Evolutionary conservation across 768 basidiomycete genomes (phyloP).

Genomic region (Boletus speciosus): DNA sequence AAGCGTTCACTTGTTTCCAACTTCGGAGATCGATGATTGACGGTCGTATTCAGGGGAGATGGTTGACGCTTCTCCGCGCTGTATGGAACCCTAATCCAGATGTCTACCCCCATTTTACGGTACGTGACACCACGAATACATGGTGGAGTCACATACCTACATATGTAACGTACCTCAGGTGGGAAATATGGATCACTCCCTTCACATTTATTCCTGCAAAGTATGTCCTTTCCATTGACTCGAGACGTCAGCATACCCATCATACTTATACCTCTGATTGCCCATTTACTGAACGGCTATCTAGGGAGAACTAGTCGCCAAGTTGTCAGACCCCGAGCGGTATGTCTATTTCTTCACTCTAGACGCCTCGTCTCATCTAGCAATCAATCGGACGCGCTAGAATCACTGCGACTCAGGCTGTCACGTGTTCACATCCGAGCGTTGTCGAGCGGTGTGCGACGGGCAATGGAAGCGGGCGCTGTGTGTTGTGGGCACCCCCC

Average conservation of each 20-base stretch:
- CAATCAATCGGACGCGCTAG: conserved; percentile 31
- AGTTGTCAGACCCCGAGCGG: conserved; percentile 55
- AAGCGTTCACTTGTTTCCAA: neutral
- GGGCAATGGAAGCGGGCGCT: conserved; percentile 77
- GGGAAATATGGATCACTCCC: conserved; percentile 73
- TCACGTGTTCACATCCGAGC: conserved; percentile 81
- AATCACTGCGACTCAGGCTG: conserved; percentile 83
- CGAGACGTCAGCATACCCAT: neutral
- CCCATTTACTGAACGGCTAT: neutral
- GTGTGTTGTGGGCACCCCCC: conserved; percentile 71
- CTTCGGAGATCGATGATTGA: neutral
- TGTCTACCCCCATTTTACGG: conserved; percentile 80
- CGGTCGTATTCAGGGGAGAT: conserved; percentile 56
- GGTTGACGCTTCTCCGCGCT: conserved; percentile 75
- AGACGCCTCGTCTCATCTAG: neutral
- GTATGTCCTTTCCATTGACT: conserved; percentile 30
- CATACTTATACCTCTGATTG: neutral
- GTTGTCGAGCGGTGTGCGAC: conserved; percentile 70
- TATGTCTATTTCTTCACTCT: conserved; percentile 28
- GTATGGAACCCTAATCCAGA: conserved; percentile 79
- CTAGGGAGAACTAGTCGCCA: conserved; percentile 68
- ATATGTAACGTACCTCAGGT: conserved; percentile 40
- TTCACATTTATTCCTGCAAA: conserved; percentile 73
- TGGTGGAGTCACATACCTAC: neutral
- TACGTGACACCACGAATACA: conserved; percentile 31